Percentiles rank a stretch among this genome's conserved stretches.
phyloP scores from a whole-genome alignment of 768 basidiomycete species.

The Heimioporus sp. region DNA sequence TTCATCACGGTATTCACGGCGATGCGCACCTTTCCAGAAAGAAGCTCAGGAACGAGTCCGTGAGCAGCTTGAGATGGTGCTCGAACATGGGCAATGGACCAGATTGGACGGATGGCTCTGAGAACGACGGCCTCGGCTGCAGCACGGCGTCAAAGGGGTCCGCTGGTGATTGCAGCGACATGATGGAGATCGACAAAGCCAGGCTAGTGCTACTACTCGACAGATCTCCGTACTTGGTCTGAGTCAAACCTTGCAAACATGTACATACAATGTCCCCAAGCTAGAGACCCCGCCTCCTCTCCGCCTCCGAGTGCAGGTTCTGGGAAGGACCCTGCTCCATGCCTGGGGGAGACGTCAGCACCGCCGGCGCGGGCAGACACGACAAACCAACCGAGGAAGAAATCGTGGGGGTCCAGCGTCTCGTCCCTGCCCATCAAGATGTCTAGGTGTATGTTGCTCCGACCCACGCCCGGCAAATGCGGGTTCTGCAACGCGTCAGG shows the following conservation, averaged over 20 bases:
- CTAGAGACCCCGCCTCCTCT: conserved; percentile 41
- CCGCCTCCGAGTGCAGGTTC: conserved; percentile 67
- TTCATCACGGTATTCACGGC: conserved; percentile 12
- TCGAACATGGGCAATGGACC: conserved; percentile 75
- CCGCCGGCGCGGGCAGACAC: background rate
- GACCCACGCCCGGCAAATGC: conserved; percentile 61
- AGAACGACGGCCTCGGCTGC: conserved; percentile 23
- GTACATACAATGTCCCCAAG: conserved; percentile 16
- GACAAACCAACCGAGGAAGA: conserved; percentile 65
- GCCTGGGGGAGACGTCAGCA: conserved; percentile 36
- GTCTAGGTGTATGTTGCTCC: conserved; percentile 84
- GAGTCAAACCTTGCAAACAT: conserved; percentile 20
- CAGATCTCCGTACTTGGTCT: background rate
- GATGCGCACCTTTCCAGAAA: conserved; percentile 76
- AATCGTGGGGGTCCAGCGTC: conserved; percentile 69
- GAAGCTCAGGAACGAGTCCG: conserved; percentile 75
- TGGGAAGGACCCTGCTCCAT: conserved; percentile 48
- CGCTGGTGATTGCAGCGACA: conserved; percentile 15
- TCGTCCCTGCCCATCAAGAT: conserved; percentile 94
- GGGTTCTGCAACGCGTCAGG: conserved; percentile 45
- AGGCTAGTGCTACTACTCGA: too few relatives aligned
- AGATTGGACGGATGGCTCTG: conserved; percentile 28
- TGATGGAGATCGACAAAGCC: conserved; percentile 8
- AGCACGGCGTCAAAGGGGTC: conserved; percentile 24
- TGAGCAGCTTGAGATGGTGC: conserved; percentile 61